Conservation (phyloP, 805 yeast species). For the Nakazawaea ishiwadae region DNA sequence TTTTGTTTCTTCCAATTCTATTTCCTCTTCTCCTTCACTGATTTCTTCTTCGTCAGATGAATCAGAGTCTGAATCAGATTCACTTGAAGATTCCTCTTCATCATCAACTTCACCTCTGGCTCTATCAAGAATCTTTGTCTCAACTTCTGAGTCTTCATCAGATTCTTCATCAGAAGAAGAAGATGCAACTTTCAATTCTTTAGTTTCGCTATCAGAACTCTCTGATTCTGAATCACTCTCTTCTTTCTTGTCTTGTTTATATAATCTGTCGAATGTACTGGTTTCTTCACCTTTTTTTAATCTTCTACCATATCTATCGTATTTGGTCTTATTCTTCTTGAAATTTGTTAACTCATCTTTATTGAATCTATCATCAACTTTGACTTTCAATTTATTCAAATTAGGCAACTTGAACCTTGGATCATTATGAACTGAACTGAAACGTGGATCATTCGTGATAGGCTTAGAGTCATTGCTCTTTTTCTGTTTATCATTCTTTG, state of each 20-base stretch:
- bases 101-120: slow-evolving; percentile 66
- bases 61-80: slow-evolving; percentile 28
- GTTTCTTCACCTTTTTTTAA: slow-evolving; percentile 35
- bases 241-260: slow-evolving; percentile 35
- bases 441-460: slow-evolving; percentile 66
- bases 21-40: slow-evolving; percentile 36
- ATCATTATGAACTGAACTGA: slow-evolving; percentile 73
- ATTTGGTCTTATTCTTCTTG: slow-evolving; percentile 58
- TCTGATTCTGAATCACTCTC: slow-evolving; percentile 15
- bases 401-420: slow-evolving; percentile 82
- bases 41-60: slow-evolving; percentile 34
- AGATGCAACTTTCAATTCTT: background rate
- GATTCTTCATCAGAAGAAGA: slow-evolving; percentile 19
- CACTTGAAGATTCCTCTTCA: slow-evolving; percentile 36
- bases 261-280: slow-evolving; percentile 61
- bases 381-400: slow-evolving; percentile 63
- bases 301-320: slow-evolving; percentile 86
- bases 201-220: background rate
- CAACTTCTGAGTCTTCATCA: slow-evolving; percentile 17
- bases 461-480: slow-evolving; percentile 19
- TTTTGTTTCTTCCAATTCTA: slow-evolving; percentile 49
- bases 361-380: slow-evolving; percentile 79
- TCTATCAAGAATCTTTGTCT: slow-evolving; percentile 35
- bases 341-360: slow-evolving; percentile 56
- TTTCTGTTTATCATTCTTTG: slow-evolving; percentile 9